Evolutionary conservation across 164 flowering plant genomes (phyloP), one percentile per base, ranked within the genome.

Genomic region (Chimonanthus praecox): DNA sequence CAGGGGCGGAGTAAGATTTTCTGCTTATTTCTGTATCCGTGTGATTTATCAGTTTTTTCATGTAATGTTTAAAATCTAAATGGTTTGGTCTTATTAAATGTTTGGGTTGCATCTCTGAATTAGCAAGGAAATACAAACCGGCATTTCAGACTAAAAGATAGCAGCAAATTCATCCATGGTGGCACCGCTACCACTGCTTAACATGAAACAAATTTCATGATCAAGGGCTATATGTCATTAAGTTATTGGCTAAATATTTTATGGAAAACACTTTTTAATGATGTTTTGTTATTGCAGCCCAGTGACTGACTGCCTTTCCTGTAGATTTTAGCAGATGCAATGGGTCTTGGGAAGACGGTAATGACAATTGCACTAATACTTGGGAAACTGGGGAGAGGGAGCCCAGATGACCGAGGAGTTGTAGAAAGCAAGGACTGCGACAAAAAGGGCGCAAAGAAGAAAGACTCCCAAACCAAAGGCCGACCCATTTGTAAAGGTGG

Each of bases 271-370:
- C 3, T 44, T 43, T 43, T 45, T 45, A 8, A 7, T 16, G 13
- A 44, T 44, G n/a, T 66, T 66, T 66, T 66, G 16, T 44, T 9
- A n/a, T 48, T 66, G 49, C 11, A 13, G n/a, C 16, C 6, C 9
- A 33, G 47, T 68, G 58, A 16, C 49, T n/a, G 51, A 48, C 3
- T 13, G 10, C 21, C 68, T 10, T 49, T 47, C 58, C 3, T 80
- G 65, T 65, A 88, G 97, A 89, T 92, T 74, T 80, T 92, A 71
- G 97, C 96, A 67, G 96, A 89, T 86, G 94, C 92, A 73, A 89
- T 91, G 98, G 98, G 98, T 54, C 92, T 92, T 64, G 98, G 96
- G 4, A 92, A 92, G 78, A 92, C 96, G 65, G 90, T 92, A 61
- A 91, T 91, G 94, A 88, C 98, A 65, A 92, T 92, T 76, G 88